Evolutionary conservation across 257 asterid genomes (phyloP).

Genomic region (Plectranthus barbatus): DNA sequence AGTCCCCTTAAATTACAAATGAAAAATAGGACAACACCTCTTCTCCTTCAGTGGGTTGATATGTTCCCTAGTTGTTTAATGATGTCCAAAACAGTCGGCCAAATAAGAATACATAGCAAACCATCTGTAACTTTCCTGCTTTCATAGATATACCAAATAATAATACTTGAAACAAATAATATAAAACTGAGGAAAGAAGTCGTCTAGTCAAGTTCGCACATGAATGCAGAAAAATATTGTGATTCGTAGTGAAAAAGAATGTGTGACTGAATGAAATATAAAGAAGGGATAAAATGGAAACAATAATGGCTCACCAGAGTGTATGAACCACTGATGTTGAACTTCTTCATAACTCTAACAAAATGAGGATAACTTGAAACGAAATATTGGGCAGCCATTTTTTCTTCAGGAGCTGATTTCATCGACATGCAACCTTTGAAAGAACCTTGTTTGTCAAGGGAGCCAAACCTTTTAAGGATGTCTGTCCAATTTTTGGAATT

Average conservation of each 20-base stretch:
- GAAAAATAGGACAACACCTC: background rate
- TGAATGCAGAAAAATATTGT: background rate
- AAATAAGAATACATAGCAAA: background rate
- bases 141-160: background rate
- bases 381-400: conserved; percentile 73
- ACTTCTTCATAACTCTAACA: conserved; percentile 83
- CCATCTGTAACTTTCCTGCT: background rate
- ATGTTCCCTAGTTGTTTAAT: background rate
- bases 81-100: background rate
- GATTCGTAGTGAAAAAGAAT: background rate
- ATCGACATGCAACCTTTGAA: conserved; percentile 79
- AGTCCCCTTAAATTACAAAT: background rate
- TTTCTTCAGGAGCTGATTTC: conserved; percentile 92
- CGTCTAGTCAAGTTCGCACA: background rate
- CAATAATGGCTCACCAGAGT: conserved; percentile 63
- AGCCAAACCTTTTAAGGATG: conserved; percentile 31
- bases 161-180: background rate
- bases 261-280: background rate
- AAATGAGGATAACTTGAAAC: conserved; percentile 75
- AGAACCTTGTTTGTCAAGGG: conserved; percentile 48
- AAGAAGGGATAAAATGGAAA: background rate
- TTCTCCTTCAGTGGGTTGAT: background rate
- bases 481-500: conserved; percentile 32
- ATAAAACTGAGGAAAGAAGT: background rate
- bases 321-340: conserved; percentile 81